These are phyloP conservation scores for Pythium dissimile DNA, from an alignment of 352 stramenopile species.

Conservation along the genomic window DNA sequence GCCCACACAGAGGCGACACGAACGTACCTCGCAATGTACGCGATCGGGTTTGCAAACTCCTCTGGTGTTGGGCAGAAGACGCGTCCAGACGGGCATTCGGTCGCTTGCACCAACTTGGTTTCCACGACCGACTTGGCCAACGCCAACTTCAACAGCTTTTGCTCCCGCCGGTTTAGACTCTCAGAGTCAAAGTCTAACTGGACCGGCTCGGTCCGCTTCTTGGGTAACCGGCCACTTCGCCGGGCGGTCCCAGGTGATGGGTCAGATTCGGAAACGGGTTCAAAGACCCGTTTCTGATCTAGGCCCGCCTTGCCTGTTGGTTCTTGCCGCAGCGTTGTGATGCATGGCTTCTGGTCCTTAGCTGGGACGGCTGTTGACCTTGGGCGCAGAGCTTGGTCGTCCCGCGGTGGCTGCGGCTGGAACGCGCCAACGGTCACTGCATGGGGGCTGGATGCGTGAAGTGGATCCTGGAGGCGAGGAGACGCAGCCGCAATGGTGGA, in stretches of 20 bases:
- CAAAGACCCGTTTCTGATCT: not conserved
- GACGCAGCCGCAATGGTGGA: slow-evolving; percentile 12
- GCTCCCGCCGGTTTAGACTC: slow-evolving; percentile 25
- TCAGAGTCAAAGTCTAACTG: slow-evolving; percentile 22
- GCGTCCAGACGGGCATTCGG: slow-evolving; percentile 31
- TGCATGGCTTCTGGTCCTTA: slow-evolving; percentile 1
- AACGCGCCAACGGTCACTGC: slow-evolving; percentile 1
- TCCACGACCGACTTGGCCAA: slow-evolving; percentile 49
- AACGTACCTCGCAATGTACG: slow-evolving; percentile 79
- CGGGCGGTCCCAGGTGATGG: slow-evolving; percentile 12
- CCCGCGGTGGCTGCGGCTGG: not conserved
- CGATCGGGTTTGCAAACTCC: slow-evolving; percentile 85
- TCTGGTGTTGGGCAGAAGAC: slow-evolving; percentile 84
- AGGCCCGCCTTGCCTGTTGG: not conserved
- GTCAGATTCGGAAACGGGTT: slow-evolving; percentile 7
- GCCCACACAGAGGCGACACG: not conserved
- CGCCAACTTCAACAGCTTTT: slow-evolving; percentile 67
- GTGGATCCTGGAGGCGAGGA: slow-evolving; percentile 1
- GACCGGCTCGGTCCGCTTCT: slow-evolving; percentile 37
- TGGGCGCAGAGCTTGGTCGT: not conserved
- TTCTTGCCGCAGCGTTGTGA: slow-evolving; percentile 7
- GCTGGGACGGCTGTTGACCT: not conserved
- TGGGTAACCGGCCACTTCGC: slow-evolving; percentile 26
- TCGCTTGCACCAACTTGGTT: slow-evolving; percentile 34
- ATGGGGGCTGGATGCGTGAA: not conserved